A percentile compares a stretch with the other conserved stretches of the same genome.
These are phyloP conservation scores for Citrullus mucosospermus DNA, from an alignment of 306 rosid genomes.

Conservation along the genomic window DNA sequence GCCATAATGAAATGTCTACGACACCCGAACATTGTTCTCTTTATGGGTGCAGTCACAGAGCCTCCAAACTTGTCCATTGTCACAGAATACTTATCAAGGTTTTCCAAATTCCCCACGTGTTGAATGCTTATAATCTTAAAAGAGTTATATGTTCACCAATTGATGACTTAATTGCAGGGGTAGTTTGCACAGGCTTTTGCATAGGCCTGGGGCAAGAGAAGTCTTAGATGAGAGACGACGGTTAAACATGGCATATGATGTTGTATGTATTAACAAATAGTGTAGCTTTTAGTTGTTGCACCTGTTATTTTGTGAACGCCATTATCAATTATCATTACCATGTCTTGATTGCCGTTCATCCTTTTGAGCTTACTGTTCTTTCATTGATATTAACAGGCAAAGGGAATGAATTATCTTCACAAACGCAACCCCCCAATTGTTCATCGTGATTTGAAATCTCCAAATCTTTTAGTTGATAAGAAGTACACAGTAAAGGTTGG, in stretches of 20 bases:
- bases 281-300: not conserved
- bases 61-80: constrained; percentile 96
- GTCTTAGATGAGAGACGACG: constrained; percentile 86
- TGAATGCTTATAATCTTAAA: not conserved
- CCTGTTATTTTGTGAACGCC: not conserved
- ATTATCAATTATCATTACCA: not conserved
- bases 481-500: constrained; percentile 90
- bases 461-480: constrained; percentile 94
- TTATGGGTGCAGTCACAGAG: constrained; percentile 98
- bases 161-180: constrained; percentile 59
- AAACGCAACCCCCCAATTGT: constrained; percentile 89
- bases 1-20: constrained; percentile 88
- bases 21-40: constrained; percentile 93
- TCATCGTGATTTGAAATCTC: constrained; percentile 95
- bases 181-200: constrained; percentile 88
- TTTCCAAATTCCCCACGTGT: constrained; percentile 1
- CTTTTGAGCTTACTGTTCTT: not conserved
- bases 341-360: not conserved
- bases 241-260: constrained; percentile 84
- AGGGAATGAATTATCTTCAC: constrained; percentile 99
- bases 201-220: constrained; percentile 71
- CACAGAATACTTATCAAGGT: constrained; percentile 97
- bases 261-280: constrained; percentile 36
- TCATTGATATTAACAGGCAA: constrained; percentile 38
- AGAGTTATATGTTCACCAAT: not conserved